These are phyloP conservation scores for Beauveria scarabaeidicola DNA, from an alignment of 2,329 filamentous ascomycete genomes.

Conservation along the genomic window DNA sequence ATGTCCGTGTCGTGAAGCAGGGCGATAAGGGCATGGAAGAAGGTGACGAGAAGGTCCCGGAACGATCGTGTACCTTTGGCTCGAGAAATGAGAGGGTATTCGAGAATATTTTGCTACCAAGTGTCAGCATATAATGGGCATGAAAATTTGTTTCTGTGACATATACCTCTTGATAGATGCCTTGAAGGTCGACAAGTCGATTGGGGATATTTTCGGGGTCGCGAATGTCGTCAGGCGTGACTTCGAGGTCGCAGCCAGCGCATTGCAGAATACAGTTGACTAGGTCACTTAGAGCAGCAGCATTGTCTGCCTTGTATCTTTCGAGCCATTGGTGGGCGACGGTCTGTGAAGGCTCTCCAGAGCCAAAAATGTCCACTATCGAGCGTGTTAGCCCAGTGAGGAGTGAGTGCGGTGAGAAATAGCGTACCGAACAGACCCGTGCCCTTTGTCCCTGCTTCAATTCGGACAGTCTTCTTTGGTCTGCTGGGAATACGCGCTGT, in stretches of 20 bases:
- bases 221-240: conserved; percentile 75
- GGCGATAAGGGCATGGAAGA: conserved; percentile 69
- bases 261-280: conserved; percentile 61
- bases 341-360: conserved; percentile 45
- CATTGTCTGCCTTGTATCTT: conserved; percentile 46
- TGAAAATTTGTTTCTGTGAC: background rate
- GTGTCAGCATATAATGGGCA: background rate
- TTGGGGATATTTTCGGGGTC: conserved; percentile 81
- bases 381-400: conserved; percentile 15
- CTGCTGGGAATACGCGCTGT: conserved; percentile 40
- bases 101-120: conserved; percentile 62
- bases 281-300: conserved; percentile 49
- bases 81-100: conserved; percentile 86
- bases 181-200: conserved; percentile 75
- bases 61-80: conserved; percentile 70
- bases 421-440: conserved; percentile 48
- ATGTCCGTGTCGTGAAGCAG: conserved; percentile 74
- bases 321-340: conserved; percentile 54
- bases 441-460: conserved; percentile 42
- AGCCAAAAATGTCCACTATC: conserved; percentile 55
- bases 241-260: conserved; percentile 70
- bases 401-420: conserved; percentile 16
- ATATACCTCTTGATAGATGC: conserved; percentile 70
- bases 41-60: conserved; percentile 65
- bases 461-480: conserved; percentile 47